A percentile compares a stretch with the other conserved stretches of the same genome.
phyloP scores from a whole-genome alignment of 768 basidiomycete species.

The Tylopilus sp. region DNA sequence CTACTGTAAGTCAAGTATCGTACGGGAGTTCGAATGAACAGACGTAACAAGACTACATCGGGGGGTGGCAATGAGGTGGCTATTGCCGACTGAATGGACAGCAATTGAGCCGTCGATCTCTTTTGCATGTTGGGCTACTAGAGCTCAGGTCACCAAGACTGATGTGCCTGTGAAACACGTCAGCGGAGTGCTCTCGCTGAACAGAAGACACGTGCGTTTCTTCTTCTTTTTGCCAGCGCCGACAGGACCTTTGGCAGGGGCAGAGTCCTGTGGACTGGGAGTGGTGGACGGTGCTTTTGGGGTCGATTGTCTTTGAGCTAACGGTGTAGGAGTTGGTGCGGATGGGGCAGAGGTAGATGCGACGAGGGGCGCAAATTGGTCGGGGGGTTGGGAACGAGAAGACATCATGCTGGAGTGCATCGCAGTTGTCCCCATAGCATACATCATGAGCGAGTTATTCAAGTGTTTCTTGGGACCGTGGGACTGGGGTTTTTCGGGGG shows the following conservation, averaged over 20 bases:
- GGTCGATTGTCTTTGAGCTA: conserved; percentile 22
- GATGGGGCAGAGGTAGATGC: conserved; percentile 24
- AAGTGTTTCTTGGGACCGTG: conserved; percentile 52
- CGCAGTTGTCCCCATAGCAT: conserved; percentile 80
- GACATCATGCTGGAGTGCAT: conserved; percentile 59
- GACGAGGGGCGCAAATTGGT: conserved; percentile 26
- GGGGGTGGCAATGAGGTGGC: not conserved
- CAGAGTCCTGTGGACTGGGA: conserved; percentile 43
- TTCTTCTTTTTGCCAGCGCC: conserved; percentile 70
- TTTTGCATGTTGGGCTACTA: too few relatives aligned
- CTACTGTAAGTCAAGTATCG: too few relatives aligned
- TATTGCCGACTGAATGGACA: not conserved
- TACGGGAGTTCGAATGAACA: not conserved
- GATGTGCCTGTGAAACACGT: conserved; percentile 22
- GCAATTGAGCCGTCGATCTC: too few relatives aligned
- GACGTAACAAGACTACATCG: not conserved
- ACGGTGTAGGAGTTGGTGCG: conserved; percentile 36
- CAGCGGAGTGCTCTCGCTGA: conserved; percentile 1
- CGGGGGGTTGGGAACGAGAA: conserved; percentile 34
- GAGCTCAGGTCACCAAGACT: conserved; percentile 18
- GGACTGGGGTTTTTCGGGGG: conserved; percentile 21
- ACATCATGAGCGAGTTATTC: conserved; percentile 64
- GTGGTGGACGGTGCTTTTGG: conserved; percentile 34
- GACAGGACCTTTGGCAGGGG: conserved; percentile 42
- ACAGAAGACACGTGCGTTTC: conserved; percentile 51